phyloP scores from a whole-genome alignment of 805 yeast species.

The Lipomyces spencermartinsiae region DNA sequence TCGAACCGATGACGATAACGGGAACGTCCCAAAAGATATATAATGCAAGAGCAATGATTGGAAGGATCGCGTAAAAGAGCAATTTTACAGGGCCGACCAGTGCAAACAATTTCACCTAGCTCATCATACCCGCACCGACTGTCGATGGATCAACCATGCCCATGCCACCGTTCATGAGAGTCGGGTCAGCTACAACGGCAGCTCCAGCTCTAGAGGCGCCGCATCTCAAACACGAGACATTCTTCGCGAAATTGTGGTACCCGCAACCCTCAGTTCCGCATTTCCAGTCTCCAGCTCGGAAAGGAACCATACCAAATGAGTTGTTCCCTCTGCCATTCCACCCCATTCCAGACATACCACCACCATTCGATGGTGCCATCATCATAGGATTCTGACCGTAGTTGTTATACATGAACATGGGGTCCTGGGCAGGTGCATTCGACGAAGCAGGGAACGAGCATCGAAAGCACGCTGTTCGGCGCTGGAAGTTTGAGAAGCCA shows the following conservation, averaged over 20 bases:
- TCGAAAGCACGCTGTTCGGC: conserved; percentile 91
- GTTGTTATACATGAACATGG: conserved; percentile 49
- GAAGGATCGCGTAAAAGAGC: neutral
- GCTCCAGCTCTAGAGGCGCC: conserved; percentile 67
- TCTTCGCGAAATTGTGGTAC: conserved; percentile 92
- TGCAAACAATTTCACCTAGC: conserved; percentile 8
- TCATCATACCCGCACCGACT: conserved; percentile 31
- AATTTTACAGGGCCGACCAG: neutral
- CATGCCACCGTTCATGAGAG: conserved; percentile 37
- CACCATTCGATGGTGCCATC: conserved; percentile 28
- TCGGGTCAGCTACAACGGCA: conserved; percentile 41
- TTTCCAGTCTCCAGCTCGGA: conserved; percentile 97
- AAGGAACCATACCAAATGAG: conserved; percentile 69
- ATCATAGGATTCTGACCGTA: conserved; percentile 37
- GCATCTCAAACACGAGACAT: conserved; percentile 84
- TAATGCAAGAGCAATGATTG: conserved; percentile 4
- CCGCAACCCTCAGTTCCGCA: conserved; percentile 78
- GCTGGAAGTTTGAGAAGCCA: conserved; percentile 92
- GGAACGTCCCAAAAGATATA: conserved; percentile 5
- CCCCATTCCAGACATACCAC: conserved; percentile 25
- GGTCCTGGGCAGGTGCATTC: conserved; percentile 71
- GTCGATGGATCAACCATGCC: conserved; percentile 32
- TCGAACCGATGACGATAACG: neutral
- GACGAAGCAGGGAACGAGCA: conserved; percentile 83
- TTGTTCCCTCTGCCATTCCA: conserved; percentile 40